Percentiles rank a stretch among this genome's conserved stretches.
phyloP scores from a whole-genome alignment of 805 yeast species.

The Aciculoconidium aculeatum region DNA sequence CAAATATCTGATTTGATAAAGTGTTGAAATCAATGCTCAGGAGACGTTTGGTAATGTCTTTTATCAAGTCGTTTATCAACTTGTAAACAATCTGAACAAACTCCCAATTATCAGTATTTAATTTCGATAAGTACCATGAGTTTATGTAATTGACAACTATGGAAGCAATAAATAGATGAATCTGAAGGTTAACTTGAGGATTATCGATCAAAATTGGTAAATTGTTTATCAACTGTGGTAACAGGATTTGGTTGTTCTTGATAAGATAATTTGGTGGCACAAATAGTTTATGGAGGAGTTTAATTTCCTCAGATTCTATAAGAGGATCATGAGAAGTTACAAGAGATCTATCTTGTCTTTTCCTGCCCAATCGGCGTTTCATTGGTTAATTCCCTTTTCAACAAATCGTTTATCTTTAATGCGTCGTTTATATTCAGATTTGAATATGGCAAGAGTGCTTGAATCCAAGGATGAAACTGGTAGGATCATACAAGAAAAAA shows the following conservation, averaged over 20 bases:
- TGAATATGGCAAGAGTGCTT: no score
- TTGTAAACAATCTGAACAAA: slow-evolving; percentile 22
- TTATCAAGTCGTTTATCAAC: slow-evolving; percentile 19
- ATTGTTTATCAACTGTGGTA: slow-evolving; percentile 20
- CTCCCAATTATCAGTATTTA: slow-evolving; percentile 28
- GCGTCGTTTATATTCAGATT: no score
- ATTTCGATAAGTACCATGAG: slow-evolving; percentile 14
- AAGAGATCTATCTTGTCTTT: no score
- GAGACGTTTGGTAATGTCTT: slow-evolving; percentile 18
- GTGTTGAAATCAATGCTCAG: slow-evolving; percentile 6
- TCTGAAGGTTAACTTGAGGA: slow-evolving; percentile 24
- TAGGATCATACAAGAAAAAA: no score
- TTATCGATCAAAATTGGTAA: slow-evolving; percentile 23
- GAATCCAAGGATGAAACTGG: no score
- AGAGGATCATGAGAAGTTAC: slow-evolving; percentile 13
- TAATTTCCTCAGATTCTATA: slow-evolving; percentile 25
- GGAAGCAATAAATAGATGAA: slow-evolving; percentile 32
- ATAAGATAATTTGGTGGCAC: slow-evolving; percentile 30
- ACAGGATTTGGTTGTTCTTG: slow-evolving; percentile 22
- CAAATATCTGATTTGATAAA: slow-evolving; percentile 19
- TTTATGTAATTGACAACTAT: slow-evolving; percentile 14
- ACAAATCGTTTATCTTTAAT: no score
- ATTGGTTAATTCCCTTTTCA: no score
- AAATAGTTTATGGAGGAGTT: slow-evolving; percentile 26
- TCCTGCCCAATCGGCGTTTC: no score